Evolutionary conservation across 768 basidiomycete species (phyloP).

Genomic region (Lactifluus echinatus): DNA sequence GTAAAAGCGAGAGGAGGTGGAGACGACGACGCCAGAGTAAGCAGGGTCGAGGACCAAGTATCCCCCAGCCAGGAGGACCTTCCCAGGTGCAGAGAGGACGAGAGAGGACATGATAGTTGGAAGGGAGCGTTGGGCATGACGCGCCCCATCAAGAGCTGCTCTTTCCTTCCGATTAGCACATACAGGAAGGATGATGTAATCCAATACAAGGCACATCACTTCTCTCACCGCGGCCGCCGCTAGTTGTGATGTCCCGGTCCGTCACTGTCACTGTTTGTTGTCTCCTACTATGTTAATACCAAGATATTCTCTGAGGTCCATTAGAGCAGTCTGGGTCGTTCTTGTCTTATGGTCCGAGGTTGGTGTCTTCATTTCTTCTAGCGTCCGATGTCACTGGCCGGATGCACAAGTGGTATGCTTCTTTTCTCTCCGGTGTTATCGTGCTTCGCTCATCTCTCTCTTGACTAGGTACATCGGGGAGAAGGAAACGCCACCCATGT

Average conservation of each 20-base stretch:
- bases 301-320: constrained; percentile 17
- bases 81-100: constrained; percentile 86
- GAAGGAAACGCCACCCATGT: constrained; percentile 27
- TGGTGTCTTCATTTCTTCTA: constrained; percentile 37
- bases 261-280: no score
- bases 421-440: neutral
- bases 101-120: constrained; percentile 34
- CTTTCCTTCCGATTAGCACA: constrained; percentile 5
- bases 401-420: neutral
- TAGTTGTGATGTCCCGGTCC: no score
- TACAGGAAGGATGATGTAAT: neutral
- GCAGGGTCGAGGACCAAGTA: constrained; percentile 91
- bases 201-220: no score
- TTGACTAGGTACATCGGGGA: neutral
- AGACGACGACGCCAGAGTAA: constrained; percentile 82
- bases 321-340: constrained; percentile 54
- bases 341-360: constrained; percentile 66
- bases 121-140: neutral
- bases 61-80: constrained; percentile 91
- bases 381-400: constrained; percentile 9
- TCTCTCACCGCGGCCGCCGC: no score
- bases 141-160: neutral
- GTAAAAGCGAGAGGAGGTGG: constrained; percentile 92
- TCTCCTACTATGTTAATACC: neutral
- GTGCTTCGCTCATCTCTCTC: neutral